Conservation (phyloP, 148 eudicot genomes). For the Nepenthes mirabilis region DNA sequence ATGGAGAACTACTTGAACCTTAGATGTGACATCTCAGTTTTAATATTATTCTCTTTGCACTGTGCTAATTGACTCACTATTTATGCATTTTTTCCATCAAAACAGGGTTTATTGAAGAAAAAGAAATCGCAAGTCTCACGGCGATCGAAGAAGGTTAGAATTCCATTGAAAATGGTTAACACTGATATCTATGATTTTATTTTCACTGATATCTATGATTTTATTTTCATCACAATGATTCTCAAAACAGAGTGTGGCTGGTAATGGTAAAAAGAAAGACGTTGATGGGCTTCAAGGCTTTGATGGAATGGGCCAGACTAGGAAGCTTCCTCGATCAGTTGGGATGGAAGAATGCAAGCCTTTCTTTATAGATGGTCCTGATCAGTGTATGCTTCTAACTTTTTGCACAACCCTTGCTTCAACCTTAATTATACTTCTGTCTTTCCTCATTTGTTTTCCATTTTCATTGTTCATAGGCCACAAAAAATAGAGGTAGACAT, state of each 20-base stretch:
- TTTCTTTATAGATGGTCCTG: constrained; percentile 26
- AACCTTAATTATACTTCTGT: background rate
- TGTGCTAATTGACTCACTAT: too few species aligned
- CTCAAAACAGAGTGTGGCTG: background rate
- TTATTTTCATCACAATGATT: too few species aligned
- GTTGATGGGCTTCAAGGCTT: constrained; percentile 7
- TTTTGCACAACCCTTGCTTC: background rate
- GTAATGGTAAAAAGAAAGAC: background rate
- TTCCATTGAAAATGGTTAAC: background rate
- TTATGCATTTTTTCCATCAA: background rate
- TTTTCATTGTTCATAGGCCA: too few species aligned
- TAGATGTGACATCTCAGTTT: too few species aligned
- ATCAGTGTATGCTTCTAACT: constrained; percentile 13
- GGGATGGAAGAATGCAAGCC: constrained; percentile 14
- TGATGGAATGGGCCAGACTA: constrained; percentile 7
- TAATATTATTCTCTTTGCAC: too few species aligned
- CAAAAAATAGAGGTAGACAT: too few species aligned
- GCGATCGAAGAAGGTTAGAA: background rate
- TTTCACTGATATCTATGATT: too few species aligned
- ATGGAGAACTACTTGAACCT: too few species aligned
- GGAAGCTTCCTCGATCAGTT: constrained; percentile 7
- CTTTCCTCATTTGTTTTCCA: background rate
- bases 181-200: too few species aligned
- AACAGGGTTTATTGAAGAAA: background rate
- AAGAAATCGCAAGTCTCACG: background rate